phyloP scores from a whole-genome alignment of 164 flowering plant species.

The Vitis rotundifolia region DNA sequence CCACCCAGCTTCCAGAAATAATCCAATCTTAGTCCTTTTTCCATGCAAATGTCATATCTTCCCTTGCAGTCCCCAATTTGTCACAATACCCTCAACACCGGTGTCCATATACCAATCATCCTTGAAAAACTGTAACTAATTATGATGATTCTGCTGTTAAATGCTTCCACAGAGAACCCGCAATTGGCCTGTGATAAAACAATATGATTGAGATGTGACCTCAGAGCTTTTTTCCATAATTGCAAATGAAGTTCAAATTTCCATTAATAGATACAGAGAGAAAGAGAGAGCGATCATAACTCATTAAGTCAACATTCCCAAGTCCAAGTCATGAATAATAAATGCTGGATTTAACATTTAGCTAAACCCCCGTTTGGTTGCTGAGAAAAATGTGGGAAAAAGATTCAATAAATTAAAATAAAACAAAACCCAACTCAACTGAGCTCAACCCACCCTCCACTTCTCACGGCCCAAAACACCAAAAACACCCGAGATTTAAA shows the following conservation, averaged over 20 bases:
- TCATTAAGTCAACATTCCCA: not conserved
- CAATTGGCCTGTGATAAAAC: not conserved
- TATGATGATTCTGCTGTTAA: not conserved
- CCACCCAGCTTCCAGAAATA: slow-evolving; percentile 1
- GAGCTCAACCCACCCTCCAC: too few species aligned
- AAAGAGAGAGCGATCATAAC: too few species aligned
- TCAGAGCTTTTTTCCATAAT: too few species aligned
- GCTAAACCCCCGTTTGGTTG: too few species aligned
- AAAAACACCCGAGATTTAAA: slow-evolving; percentile 1
- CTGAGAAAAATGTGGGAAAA: too few species aligned
- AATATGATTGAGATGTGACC: not conserved
- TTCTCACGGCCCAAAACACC: not conserved
- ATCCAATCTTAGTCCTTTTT: not conserved
- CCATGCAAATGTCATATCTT: not conserved
- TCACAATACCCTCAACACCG: not conserved
- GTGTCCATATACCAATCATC: not conserved
- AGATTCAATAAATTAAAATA: too few species aligned
- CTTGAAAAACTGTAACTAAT: not conserved
- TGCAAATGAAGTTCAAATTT: too few species aligned
- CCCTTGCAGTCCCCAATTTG: not conserved
- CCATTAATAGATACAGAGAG: too few species aligned
- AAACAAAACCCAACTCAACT: too few species aligned
- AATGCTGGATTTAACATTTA: not conserved
- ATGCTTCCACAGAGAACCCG: not conserved
- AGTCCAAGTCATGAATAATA: not conserved